Evolutionary conservation across 2,329 filamentous ascomycete species (phyloP).

Genomic region (Cladosporium oxysporum): DNA sequence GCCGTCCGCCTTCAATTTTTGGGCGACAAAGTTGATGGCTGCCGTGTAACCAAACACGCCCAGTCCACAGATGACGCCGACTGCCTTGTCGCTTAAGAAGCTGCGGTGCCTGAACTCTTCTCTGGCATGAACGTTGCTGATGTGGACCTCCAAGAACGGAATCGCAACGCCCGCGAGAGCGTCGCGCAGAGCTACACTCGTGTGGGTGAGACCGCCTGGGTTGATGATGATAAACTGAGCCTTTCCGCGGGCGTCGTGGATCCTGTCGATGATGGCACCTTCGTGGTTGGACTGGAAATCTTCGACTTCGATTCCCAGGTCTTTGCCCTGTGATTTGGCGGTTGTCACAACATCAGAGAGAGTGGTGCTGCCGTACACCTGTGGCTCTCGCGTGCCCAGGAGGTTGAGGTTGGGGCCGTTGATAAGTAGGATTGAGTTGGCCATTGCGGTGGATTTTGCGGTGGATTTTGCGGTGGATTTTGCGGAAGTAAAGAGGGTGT

Average conservation of each 20-base stretch:
- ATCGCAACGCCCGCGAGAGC: slow-evolving; percentile 68
- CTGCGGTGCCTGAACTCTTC: slow-evolving; percentile 70
- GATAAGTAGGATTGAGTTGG: slow-evolving; percentile 65
- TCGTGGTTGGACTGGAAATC: slow-evolving; percentile 78
- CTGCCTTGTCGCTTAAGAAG: slow-evolving; percentile 74
- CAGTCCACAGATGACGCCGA: slow-evolving; percentile 71
- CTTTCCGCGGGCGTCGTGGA: slow-evolving; percentile 64
- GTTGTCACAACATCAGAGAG: slow-evolving; percentile 61
- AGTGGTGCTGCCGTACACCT: slow-evolving; percentile 71
- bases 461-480: background rate
- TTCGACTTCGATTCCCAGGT: slow-evolving; percentile 54
- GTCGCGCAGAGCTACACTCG: slow-evolving; percentile 73
- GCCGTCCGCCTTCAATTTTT: slow-evolving; percentile 25
- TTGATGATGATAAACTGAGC: slow-evolving; percentile 74
- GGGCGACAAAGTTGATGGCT: slow-evolving; percentile 46
- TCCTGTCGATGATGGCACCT: slow-evolving; percentile 70
- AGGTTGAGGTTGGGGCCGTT: slow-evolving; percentile 85
- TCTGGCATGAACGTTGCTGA: slow-evolving; percentile 71
- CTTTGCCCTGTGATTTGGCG: slow-evolving; percentile 52
- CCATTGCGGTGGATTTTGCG: slow-evolving; percentile 22
- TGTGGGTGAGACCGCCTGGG: slow-evolving; percentile 74
- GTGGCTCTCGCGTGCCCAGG: slow-evolving; percentile 71
- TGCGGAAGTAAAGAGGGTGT: background rate
- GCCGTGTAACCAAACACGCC: slow-evolving; percentile 51
- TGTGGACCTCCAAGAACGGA: slow-evolving; percentile 77